These are phyloP conservation scores for Ophiostoma quercus DNA, from an alignment of 2,329 filamentous ascomycete genomes.

Conservation along the genomic window DNA sequence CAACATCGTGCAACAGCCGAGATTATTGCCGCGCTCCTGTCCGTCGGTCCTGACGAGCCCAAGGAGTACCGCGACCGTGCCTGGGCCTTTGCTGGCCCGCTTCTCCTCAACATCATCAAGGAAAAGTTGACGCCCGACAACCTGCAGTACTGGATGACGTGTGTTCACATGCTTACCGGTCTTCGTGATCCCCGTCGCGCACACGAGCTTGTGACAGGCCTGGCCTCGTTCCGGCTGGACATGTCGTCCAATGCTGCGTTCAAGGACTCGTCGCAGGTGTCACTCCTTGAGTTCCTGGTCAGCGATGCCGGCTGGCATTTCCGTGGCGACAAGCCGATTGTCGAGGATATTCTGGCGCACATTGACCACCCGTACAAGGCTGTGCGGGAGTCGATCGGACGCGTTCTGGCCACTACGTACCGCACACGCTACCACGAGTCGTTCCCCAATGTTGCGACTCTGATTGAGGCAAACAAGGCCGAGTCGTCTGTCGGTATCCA, in stretches of 20 bases:
- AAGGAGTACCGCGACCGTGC: constrained; percentile 67
- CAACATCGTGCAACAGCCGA: constrained; percentile 94
- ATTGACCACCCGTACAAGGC: constrained; percentile 98
- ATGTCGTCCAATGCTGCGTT: constrained; percentile 95
- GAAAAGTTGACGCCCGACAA: constrained; percentile 94
- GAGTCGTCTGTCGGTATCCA: constrained; percentile 77
- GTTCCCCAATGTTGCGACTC: constrained; percentile 68
- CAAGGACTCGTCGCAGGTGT: constrained; percentile 96
- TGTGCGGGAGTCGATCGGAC: constrained; percentile 88
- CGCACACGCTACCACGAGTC: constrained; percentile 92
- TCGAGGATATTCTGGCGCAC: constrained; percentile 82
- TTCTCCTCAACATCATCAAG: constrained; percentile 78
- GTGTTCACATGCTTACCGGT: constrained; percentile 82
- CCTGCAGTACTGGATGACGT: constrained; percentile 88
- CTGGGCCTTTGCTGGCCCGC: constrained; percentile 87
- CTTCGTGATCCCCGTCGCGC: constrained; percentile 83
- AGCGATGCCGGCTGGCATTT: constrained; percentile 94
- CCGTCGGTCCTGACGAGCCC: constrained; percentile 72
- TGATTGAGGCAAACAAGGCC: constrained; percentile 73
- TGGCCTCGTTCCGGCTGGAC: constrained; percentile 82
- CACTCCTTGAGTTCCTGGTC: constrained; percentile 81
- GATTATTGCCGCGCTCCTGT: constrained; percentile 80
- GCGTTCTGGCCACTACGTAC: constrained; percentile 81
- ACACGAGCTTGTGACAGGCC: constrained; percentile 76
- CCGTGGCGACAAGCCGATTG: constrained; percentile 78